phyloP scores from a whole-genome alignment of 192 early-diverging fungal genomes.

The Diversispora eburnea region DNA sequence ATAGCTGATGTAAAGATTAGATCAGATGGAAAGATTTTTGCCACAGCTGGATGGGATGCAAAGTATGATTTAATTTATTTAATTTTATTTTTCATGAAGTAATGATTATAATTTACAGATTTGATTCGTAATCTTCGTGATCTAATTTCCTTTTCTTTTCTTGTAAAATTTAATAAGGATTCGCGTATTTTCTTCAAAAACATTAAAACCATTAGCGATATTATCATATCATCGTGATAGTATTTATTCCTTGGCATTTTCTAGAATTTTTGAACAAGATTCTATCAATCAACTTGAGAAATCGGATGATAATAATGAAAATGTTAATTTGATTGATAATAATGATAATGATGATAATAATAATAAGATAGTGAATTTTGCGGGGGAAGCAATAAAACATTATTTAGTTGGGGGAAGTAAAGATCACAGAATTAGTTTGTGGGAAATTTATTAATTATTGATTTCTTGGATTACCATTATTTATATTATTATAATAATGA shows the following conservation, averaged over 20 bases:
- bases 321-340: slow-evolving; percentile 20
- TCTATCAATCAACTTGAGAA: too few species aligned
- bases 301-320: slow-evolving; percentile 16
- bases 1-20: slow-evolving; percentile 36
- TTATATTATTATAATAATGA: too few species aligned
- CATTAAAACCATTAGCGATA: slow-evolving; percentile 41
- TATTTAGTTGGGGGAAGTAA: slow-evolving; percentile 40
- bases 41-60: slow-evolving; percentile 44
- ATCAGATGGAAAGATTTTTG: slow-evolving; percentile 37
- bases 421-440: slow-evolving; percentile 39
- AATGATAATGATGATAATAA: slow-evolving; percentile 28
- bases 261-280: slow-evolving; percentile 10
- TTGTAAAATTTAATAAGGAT: slow-evolving; percentile 22
- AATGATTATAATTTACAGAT: background rate
- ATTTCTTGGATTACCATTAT: background rate
- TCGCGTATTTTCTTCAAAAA: slow-evolving; percentile 38
- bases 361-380: slow-evolving; percentile 7
- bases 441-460: slow-evolving; percentile 40
- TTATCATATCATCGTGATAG: slow-evolving; percentile 40
- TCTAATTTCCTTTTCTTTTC: background rate
- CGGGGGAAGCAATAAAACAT: background rate
- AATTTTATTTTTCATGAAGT: background rate
- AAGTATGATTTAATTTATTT: slow-evolving; percentile 20
- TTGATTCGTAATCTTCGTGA: background rate
- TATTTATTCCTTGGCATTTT: slow-evolving; percentile 36